Percentiles rank a stretch among this genome's conserved stretches.
Conservation (phyloP, 2,329 filamentous ascomycete species). For the Diplodia seriata region DNA sequence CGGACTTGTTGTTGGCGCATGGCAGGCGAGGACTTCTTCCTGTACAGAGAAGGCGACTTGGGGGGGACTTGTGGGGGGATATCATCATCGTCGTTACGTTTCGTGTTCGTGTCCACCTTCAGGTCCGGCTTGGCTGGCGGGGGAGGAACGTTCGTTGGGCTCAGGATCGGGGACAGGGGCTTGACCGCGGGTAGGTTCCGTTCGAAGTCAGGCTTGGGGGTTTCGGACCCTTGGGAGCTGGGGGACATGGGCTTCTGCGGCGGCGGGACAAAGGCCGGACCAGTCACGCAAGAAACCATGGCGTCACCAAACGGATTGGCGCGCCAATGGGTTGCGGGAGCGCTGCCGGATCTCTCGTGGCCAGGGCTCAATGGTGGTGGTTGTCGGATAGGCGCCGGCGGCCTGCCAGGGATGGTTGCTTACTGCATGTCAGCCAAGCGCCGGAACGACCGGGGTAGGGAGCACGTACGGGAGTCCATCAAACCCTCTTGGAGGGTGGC, state of each 20-base stretch:
- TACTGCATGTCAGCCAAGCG: conserved; percentile 33
- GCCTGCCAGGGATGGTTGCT: conserved; percentile 51
- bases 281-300: conserved; percentile 48
- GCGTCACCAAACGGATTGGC: conserved; percentile 50
- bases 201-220: conserved; percentile 10
- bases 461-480: conserved; percentile 51
- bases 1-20: conserved; percentile 39
- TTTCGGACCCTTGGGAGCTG: conserved; percentile 11
- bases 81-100: conserved; percentile 37
- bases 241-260: conserved; percentile 22
- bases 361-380: conserved; percentile 38
- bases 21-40: conserved; percentile 43
- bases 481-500: conserved; percentile 48
- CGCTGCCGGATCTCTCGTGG: conserved; percentile 50
- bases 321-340: conserved; percentile 43
- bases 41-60: conserved; percentile 46
- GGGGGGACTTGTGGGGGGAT: conserved; percentile 47
- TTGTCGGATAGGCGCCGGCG: conserved; percentile 42
- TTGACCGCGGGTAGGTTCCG: conserved; percentile 24
- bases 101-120: conserved; percentile 43
- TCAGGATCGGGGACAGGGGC: conserved; percentile 46
- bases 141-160: conserved; percentile 39
- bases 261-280: conserved; percentile 41
- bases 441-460: not conserved
- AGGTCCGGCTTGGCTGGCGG: conserved; percentile 39